A percentile compares a stretch with the other conserved stretches of the same genome.
phyloP scores from a whole-genome alignment of 208 protist genomes.

The Crithidia sp. region DNA sequence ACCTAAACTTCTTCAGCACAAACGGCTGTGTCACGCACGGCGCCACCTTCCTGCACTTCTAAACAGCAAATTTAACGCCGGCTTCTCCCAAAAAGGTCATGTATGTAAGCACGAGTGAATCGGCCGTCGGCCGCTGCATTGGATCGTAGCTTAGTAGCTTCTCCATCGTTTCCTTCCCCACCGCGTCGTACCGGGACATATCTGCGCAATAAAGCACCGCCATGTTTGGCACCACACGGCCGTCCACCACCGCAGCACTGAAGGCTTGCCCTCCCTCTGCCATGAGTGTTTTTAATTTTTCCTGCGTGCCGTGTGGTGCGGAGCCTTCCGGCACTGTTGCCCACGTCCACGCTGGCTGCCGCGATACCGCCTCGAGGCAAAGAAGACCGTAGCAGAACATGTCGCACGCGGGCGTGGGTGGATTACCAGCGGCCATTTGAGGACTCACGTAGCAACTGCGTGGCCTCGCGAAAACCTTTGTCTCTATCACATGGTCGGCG shows the following conservation, averaged over 20 bases:
- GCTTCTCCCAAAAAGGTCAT: too few species aligned
- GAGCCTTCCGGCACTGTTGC: background rate
- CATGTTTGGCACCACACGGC: background rate
- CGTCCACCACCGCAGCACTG: background rate
- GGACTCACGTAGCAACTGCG: background rate
- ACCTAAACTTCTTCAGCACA: too few species aligned
- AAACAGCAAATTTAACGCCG: too few species aligned
- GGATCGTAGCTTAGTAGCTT: background rate
- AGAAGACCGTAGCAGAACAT: constrained; percentile 61
- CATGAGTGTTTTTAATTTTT: background rate
- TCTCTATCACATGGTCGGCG: background rate
- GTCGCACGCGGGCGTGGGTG: constrained; percentile 42
- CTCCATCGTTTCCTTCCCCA: too few species aligned
- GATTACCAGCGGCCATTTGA: constrained; percentile 26
- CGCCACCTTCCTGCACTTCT: too few species aligned
- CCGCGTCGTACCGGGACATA: too few species aligned
- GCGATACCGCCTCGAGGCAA: constrained; percentile 50
- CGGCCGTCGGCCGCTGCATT: too few species aligned
- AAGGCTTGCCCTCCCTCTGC: background rate
- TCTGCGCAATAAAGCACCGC: background rate
- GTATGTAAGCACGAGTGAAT: too few species aligned
- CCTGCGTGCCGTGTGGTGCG: background rate
- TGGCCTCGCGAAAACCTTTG: background rate
- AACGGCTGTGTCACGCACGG: too few species aligned
- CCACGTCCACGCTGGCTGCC: constrained; percentile 21